Conservation (phyloP, 768 basidiomycete species). For the Suillus americanus region DNA sequence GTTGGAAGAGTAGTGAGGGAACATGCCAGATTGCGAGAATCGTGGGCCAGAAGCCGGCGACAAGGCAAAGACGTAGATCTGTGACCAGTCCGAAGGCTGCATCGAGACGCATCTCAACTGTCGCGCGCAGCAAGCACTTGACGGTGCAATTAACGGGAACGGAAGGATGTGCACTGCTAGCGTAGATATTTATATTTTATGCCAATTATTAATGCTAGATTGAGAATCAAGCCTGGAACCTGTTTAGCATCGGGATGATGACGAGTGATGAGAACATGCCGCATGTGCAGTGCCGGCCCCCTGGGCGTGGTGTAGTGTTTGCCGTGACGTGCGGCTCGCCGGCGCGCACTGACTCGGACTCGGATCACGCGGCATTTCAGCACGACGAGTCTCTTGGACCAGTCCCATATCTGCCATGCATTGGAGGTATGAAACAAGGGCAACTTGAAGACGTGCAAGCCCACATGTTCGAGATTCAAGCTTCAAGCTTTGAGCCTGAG, state of each 20-base stretch:
- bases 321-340: background rate
- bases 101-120: background rate
- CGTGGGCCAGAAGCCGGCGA: conserved; percentile 45
- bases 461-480: background rate
- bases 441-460: background rate
- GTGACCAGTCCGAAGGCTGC: background rate
- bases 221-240: background rate
- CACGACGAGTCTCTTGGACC: background rate
- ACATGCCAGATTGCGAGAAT: conserved; percentile 35
- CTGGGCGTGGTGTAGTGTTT: background rate
- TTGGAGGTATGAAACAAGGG: background rate
- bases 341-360: background rate
- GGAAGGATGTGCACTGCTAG: background rate
- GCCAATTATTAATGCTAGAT: background rate
- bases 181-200: background rate
- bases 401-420: background rate
- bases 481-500: background rate
- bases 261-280: background rate
- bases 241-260: background rate
- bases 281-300: too few species aligned
- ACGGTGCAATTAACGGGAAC: background rate
- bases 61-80: conserved; percentile 44
- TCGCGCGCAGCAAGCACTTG: background rate
- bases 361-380: background rate
- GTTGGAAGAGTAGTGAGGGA: conserved; percentile 48